These are phyloP conservation scores for Pestalotiopsis fici DNA, from an alignment of 2,329 filamentous ascomycete species.

Conservation along the genomic window DNA sequence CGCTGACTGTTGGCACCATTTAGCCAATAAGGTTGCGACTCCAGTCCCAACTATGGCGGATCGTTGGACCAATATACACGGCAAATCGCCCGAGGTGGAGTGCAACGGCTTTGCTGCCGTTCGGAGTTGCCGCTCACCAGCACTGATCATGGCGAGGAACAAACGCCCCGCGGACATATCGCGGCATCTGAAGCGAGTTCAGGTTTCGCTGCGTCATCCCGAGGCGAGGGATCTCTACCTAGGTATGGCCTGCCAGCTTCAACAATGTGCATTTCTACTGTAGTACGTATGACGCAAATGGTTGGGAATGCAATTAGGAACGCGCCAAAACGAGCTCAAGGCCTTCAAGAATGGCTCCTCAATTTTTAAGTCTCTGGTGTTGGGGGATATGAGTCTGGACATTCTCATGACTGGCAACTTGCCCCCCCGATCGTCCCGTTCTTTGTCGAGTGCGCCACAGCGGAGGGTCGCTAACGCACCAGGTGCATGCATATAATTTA, in stretches of 20 bases:
- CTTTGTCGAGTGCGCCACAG: too few species aligned
- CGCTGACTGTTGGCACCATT: neutral
- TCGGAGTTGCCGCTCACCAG: neutral
- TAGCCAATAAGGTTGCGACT: neutral
- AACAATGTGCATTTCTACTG: too few species aligned
- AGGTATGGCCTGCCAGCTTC: neutral
- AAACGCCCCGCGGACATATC: neutral
- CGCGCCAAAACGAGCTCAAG: neutral
- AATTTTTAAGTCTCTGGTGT: too few species aligned
- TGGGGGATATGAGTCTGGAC: too few species aligned
- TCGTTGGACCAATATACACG: neutral
- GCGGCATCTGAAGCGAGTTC: neutral
- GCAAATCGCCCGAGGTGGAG: neutral
- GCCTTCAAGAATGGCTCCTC: too few species aligned
- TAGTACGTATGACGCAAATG: too few species aligned
- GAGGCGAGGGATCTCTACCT: neutral
- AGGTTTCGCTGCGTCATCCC: neutral
- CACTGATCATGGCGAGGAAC: neutral
- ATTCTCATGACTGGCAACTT: too few species aligned
- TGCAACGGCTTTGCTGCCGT: neutral
- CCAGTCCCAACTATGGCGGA: neutral
- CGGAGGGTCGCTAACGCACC: too few species aligned
- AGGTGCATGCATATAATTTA: too few species aligned
- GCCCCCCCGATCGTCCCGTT: too few species aligned
- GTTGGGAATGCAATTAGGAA: too few species aligned